These are phyloP conservation scores for Populus hybrid DNA, from an alignment of 441 rosid species.

Conservation along the genomic window DNA sequence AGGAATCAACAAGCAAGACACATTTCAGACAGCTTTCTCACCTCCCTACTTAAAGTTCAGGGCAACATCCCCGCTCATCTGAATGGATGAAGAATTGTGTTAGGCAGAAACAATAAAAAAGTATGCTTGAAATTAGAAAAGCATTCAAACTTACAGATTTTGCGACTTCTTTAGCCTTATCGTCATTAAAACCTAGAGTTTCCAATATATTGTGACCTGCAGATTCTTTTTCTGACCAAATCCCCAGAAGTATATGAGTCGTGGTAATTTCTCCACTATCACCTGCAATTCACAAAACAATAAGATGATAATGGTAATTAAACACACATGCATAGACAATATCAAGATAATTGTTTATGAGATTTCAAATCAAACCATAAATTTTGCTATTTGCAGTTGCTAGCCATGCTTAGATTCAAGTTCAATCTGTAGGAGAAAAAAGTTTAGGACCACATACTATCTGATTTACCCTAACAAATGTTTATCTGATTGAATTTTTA, in stretches of 20 bases:
- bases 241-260: slow-evolving; percentile 64
- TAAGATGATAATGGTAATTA: neutral
- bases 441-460: neutral
- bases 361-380: neutral
- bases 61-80: slow-evolving; percentile 54
- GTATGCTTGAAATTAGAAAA: neutral
- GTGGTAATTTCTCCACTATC: slow-evolving; percentile 75
- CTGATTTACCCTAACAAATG: neutral
- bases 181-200: slow-evolving; percentile 64
- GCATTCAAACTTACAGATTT: slow-evolving; percentile 48
- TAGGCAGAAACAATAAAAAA: slow-evolving; percentile 12
- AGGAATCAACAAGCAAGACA: neutral
- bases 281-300: slow-evolving; percentile 36
- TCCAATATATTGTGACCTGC: slow-evolving; percentile 70
- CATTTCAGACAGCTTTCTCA: slow-evolving; percentile 7
- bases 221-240: slow-evolving; percentile 77
- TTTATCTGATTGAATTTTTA: neutral
- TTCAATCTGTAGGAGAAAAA: neutral
- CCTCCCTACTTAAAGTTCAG: slow-evolving; percentile 42
- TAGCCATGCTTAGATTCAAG: neutral
- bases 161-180: slow-evolving; percentile 66
- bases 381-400: neutral
- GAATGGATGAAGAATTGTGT: slow-evolving; percentile 26
- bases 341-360: neutral
- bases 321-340: neutral